phyloP scores from a whole-genome alignment of 2,329 filamentous ascomycete species.

The Xenoacremonium recifei region DNA sequence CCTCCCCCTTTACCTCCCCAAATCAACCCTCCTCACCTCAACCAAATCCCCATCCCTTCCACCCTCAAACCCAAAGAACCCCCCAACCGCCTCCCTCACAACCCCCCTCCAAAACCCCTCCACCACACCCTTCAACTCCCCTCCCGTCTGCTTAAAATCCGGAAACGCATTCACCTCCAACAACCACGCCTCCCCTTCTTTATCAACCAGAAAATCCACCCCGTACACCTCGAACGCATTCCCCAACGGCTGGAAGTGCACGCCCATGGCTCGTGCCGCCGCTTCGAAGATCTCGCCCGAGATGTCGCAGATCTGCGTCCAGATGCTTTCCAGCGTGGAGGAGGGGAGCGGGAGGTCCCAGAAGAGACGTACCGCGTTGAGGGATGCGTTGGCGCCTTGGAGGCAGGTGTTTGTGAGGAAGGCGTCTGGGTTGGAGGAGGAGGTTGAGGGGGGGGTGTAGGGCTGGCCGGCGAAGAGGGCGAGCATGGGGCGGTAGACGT shows the following conservation, averaged over 20 bases:
- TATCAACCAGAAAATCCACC: slow-evolving; percentile 83
- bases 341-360: slow-evolving; percentile 59
- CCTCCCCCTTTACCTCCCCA: slow-evolving; percentile 42
- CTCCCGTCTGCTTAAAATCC: slow-evolving; percentile 92
- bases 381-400: slow-evolving; percentile 56
- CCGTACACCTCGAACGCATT: slow-evolving; percentile 94
- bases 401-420: slow-evolving; percentile 97
- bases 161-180: slow-evolving; percentile 95
- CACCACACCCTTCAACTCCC: slow-evolving; percentile 70
- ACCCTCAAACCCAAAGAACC: slow-evolving; percentile 58
- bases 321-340: slow-evolving; percentile 61
- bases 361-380: slow-evolving; percentile 71
- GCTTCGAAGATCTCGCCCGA: slow-evolving; percentile 84
- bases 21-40: slow-evolving; percentile 50
- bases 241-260: slow-evolving; percentile 87
- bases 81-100: slow-evolving; percentile 62
- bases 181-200: slow-evolving; percentile 63
- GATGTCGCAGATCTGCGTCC: slow-evolving; percentile 68
- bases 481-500: slow-evolving; percentile 88
- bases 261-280: slow-evolving; percentile 76
- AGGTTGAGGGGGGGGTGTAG: slow-evolving; percentile 65
- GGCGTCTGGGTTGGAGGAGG: slow-evolving; percentile 55
- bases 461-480: slow-evolving; percentile 80
- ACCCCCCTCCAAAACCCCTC: slow-evolving; percentile 74
- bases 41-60: slow-evolving; percentile 44